Evolutionary conservation across 805 yeast species (phyloP), one percentile per base, ranked within the genome.

Genomic region (Saccharomycopsis capsularis): DNA sequence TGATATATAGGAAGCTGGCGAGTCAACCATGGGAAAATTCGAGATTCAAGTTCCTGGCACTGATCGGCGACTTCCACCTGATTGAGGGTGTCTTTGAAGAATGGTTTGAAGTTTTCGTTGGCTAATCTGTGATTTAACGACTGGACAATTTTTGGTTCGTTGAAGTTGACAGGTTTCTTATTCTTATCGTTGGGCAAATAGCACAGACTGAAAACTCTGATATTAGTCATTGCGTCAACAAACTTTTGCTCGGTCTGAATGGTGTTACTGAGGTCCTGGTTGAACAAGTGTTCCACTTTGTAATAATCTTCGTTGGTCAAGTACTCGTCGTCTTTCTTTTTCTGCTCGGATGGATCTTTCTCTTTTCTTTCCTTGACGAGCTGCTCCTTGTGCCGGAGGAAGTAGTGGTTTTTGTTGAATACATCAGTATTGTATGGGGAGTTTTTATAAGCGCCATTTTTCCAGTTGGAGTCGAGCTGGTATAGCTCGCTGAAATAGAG

Each of bases 91-190:
- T 50, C 54, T 70, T 74, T 5, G 68, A 56, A 36, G 63, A 67
- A 25, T 55, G 51, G 54, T 71, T 68, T 25, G 4, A 41, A 30
- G 7, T 35, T 35, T 3, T n/a, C 18, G 3, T 15, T 16, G 13
- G 22, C 16, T 57, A 81, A 66, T 49, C 85, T 70, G 55, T 82
- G 86, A 56, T 73, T 70, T 72, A 76, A 69, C 58, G 48, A 63
- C 63, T 47, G 46, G 18, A 27, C 24, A 18, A 30, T 23, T 11
- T 13, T 13, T 19, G 30, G 30, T 25, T 49, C 49, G 23, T 30
- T 38, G 9, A 45, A 40, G 36, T 45, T 49, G 34, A 45, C 35
- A 16, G 29, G n/a, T 29, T 57, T 57, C 21, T 19, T 23, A 7
- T n/a, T 13, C 13, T 56, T 56, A 23, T 4, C 36, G 11, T 42